These are phyloP conservation scores for Kluyveromyces lactis DNA, from an alignment of 805 yeast species.

Conservation along the genomic window DNA sequence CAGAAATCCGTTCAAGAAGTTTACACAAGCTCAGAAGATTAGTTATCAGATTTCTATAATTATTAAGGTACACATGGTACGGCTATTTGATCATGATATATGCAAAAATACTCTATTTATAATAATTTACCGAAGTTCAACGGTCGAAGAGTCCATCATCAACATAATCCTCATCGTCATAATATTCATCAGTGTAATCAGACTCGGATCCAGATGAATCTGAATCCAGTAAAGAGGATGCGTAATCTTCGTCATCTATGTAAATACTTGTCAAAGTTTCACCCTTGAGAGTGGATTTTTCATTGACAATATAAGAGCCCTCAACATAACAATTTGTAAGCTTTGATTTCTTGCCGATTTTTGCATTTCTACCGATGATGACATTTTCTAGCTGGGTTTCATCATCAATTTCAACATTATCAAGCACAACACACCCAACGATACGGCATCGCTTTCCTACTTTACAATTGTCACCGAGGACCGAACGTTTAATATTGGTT, in stretches of 20 bases:
- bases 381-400: conserved; percentile 75
- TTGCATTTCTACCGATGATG: conserved; percentile 64
- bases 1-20: no score
- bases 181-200: conserved; percentile 32
- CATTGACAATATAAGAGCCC: conserved; percentile 59
- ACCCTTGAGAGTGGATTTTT: conserved; percentile 46
- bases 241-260: conserved; percentile 16
- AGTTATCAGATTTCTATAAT: no score
- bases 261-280: conserved; percentile 42
- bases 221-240: conserved; percentile 27
- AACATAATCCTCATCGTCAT: conserved; percentile 38
- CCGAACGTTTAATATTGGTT: conserved; percentile 79
- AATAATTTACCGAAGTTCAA: conserved; percentile 3
- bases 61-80: no score
- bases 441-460: conserved; percentile 84
- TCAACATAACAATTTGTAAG: conserved; percentile 81
- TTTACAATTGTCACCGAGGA: conserved; percentile 62
- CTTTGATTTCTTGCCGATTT: conserved; percentile 54
- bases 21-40: no score
- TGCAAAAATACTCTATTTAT: no score
- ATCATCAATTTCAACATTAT: conserved; percentile 66
- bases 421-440: conserved; percentile 75
- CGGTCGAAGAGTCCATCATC: conserved; percentile 61
- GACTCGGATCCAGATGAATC: conserved; percentile 25
- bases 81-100: no score